Conservation (phyloP, 2,329 filamentous ascomycete genomes). For the Monosporascus sp. region DNA sequence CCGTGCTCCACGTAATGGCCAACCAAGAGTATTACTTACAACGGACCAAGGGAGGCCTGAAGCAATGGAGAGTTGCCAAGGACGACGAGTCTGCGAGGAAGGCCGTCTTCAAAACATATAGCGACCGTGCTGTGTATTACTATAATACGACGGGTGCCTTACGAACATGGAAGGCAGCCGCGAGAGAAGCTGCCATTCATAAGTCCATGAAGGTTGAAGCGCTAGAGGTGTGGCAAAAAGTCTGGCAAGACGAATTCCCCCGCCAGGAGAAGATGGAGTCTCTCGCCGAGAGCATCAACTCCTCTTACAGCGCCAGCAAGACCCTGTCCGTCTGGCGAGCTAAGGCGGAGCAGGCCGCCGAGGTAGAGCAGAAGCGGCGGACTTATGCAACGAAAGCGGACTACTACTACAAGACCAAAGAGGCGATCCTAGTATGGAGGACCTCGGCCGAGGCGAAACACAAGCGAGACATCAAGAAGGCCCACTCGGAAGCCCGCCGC, state of each 20-base stretch:
- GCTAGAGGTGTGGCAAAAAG: constrained; percentile 3
- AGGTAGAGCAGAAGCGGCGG: constrained; percentile 17
- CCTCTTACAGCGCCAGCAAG: constrained; percentile 20
- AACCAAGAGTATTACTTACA: background rate
- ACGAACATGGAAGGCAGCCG: constrained; percentile 9
- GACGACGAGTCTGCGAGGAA: background rate
- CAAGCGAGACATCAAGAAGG: constrained; percentile 25
- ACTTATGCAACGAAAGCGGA: constrained; percentile 21
- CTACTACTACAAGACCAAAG: constrained; percentile 24
- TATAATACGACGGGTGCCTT: constrained; percentile 4
- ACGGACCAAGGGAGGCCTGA: background rate
- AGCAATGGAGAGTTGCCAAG: constrained; percentile 5
- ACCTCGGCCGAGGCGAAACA: constrained; percentile 21
- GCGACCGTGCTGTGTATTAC: constrained; percentile 6
- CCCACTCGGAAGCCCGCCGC: constrained; percentile 27
- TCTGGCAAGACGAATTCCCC: constrained; percentile 9
- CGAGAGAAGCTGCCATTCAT: constrained; percentile 3
- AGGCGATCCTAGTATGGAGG: constrained; percentile 19
- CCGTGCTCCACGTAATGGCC: constrained; percentile 2
- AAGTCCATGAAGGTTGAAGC: constrained; percentile 7
- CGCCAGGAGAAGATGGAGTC: constrained; percentile 16
- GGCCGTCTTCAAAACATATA: constrained; percentile 3
- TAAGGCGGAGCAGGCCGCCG: constrained; percentile 11
- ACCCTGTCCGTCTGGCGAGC: constrained; percentile 22
- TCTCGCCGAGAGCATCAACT: constrained; percentile 24